Conservation (phyloP, 352 stramenopile species). For the Globisporangium okanoganense region DNA sequence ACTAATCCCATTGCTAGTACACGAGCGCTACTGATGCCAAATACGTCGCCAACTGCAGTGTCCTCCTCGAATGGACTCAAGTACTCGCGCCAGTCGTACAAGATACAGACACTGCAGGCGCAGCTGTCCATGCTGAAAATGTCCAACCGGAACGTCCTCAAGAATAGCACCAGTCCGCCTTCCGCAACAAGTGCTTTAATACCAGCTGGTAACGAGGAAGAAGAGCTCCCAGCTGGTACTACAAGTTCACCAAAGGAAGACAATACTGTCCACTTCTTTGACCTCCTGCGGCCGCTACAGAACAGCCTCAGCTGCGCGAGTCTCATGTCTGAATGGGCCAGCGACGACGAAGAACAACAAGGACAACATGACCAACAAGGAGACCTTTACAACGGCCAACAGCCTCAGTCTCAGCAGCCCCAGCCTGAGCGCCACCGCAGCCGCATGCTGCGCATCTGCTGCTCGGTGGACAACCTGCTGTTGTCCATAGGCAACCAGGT, state of each 20-base stretch:
- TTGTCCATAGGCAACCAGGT: conserved; percentile 43
- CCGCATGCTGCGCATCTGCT: conserved; percentile 60
- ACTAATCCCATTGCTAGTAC: background rate
- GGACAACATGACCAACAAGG: conserved; percentile 4
- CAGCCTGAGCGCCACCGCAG: conserved; percentile 48
- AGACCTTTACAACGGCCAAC: conserved; percentile 1
- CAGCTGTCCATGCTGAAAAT: conserved; percentile 17
- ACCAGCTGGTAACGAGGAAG: background rate
- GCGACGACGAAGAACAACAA: conserved; percentile 32
- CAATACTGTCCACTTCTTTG: conserved; percentile 31
- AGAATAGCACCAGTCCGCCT: background rate
- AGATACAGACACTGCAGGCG: conserved; percentile 28
- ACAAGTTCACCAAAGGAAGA: background rate
- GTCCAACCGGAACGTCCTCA: conserved; percentile 4
- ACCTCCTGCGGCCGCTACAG: conserved; percentile 51
- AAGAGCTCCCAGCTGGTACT: background rate
- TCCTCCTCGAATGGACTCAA: conserved; percentile 10
- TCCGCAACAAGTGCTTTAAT: background rate
- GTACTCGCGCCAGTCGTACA: conserved; percentile 32
- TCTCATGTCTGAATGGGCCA: conserved; percentile 29
- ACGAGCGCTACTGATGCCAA: background rate
- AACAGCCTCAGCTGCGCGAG: conserved; percentile 46
- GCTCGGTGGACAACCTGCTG: conserved; percentile 63
- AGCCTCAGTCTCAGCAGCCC: conserved; percentile 20
- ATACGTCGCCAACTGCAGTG: conserved; percentile 1